A percentile compares a stretch with the other conserved stretches of the same genome.
Conservation (phyloP, 371 early-diverging fungal species). For the Encephalitozoon romaleae region DNA sequence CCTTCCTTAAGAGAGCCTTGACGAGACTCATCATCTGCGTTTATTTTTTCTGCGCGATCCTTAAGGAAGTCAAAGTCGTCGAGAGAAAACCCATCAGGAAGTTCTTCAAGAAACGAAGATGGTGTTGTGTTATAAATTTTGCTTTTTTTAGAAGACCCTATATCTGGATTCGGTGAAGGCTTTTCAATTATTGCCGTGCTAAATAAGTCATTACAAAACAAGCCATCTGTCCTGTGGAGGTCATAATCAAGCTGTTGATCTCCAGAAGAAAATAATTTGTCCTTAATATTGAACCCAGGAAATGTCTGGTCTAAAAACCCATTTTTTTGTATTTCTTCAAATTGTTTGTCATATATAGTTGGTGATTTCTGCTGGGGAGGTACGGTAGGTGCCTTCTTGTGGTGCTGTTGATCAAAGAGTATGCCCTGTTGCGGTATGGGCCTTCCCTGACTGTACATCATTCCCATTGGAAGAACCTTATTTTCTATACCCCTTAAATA, state of each 20-base stretch:
- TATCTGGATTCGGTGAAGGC: not conserved
- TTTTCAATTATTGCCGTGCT: not conserved
- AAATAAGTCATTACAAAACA: conserved; percentile 11
- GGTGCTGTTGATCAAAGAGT: not conserved
- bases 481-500: conserved; percentile 9
- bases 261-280: not conserved
- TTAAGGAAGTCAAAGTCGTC: conserved; percentile 30
- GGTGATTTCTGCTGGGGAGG: conserved; percentile 19
- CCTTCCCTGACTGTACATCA: not conserved
- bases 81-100: not conserved
- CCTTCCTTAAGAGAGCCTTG: not conserved
- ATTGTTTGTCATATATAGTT: conserved; percentile 37
- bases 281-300: not conserved
- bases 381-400: conserved; percentile 17
- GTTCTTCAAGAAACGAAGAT: not conserved
- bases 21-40: not conserved
- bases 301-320: not conserved
- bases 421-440: not conserved
- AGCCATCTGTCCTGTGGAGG: not conserved
- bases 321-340: conserved; percentile 37
- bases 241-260: not conserved
- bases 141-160: not conserved
- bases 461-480: not conserved
- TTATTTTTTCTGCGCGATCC: not conserved
- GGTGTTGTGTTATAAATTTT: not conserved